Conservation (phyloP, 1,284 basidiomycete species). For the Spongiforma sp. region DNA sequence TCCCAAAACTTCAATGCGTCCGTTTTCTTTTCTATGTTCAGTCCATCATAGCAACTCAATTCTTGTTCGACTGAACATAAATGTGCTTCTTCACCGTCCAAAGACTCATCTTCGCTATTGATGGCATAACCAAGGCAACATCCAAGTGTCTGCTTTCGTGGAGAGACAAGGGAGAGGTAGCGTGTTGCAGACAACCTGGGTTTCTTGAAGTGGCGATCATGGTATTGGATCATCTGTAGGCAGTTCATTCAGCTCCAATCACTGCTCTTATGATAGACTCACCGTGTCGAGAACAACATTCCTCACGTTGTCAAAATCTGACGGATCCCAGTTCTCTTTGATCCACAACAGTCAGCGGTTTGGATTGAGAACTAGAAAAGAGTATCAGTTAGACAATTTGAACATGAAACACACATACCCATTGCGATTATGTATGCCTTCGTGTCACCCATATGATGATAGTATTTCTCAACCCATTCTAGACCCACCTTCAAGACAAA, state of each 20-base stretch:
- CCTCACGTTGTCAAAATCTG: not conserved
- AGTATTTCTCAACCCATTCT: not conserved
- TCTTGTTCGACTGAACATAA: too few relatives aligned
- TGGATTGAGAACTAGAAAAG: not conserved
- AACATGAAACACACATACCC: not conserved
- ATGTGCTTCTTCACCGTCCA: not conserved
- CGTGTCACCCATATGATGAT: not conserved
- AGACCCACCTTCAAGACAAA: not conserved
- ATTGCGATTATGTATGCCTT: not conserved
- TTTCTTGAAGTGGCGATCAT: not conserved
- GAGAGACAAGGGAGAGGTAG: not conserved
- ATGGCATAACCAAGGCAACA: not conserved
- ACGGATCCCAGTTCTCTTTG: not conserved
- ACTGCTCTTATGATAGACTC: too few relatives aligned
- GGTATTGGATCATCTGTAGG: too few relatives aligned
- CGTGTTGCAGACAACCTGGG: not conserved
- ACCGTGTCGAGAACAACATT: not conserved
- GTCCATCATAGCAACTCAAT: not conserved
- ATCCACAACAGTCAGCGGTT: not conserved
- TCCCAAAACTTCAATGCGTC: too few relatives aligned
- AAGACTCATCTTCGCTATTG: not conserved
- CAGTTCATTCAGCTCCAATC: too few relatives aligned
- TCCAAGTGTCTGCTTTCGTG: not conserved
- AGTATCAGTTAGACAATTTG: not conserved
- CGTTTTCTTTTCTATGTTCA: not conserved